Base-by-base conservation (phyloP, 805 yeast species). In the Teunomyces gatunensis region DNA sequence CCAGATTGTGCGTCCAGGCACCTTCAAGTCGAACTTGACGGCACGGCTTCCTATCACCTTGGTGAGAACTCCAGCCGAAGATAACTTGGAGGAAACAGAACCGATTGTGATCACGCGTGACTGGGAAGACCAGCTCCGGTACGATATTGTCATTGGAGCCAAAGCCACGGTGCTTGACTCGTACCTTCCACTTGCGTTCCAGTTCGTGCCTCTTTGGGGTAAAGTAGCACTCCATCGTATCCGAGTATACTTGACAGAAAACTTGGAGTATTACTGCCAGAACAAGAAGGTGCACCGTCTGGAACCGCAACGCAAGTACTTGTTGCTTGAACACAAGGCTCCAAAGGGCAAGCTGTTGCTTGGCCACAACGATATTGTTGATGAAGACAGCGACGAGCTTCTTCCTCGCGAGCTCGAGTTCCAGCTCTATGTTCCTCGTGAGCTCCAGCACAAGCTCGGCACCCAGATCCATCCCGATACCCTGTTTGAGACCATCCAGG, bases 61-160 rank as follows among this genome's bases (percentile, higher is more conserved):
- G 13, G 79, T 94, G 3, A 73, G 99, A 52, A 77, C 90, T 0
- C 91, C 91, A 9, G 75, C 88, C 1, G 90, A 87, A 48, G 80
- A 79, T 33, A 87, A 89, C 35, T 77, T 85, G 20, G 98, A 94
- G 62, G 92, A 87, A 59, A 84, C 86, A 52, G 99, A 94, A 61
- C 98, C 99, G 0, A 92, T 94, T 46, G 87, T 89, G 4, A 89
- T 94, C 32, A 77, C 85, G 23, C 77, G 96, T 50, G 92, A 88
- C 54, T 94, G 99, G 99, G 98, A 92, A 64, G 90, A 88, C 61
- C 89, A 87, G 61, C 67, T 94, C 28, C 84, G 84, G 55, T 94
- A 94, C 61, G 97, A 94, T 59, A 89, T 94, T 39, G 83, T 90
- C 15, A 84, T 94, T 46, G 95, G 96, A 1, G 88, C 96, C 23